phyloP scores from a whole-genome alignment of 2,329 filamentous ascomycete genomes.

The Fusarium sp. region DNA sequence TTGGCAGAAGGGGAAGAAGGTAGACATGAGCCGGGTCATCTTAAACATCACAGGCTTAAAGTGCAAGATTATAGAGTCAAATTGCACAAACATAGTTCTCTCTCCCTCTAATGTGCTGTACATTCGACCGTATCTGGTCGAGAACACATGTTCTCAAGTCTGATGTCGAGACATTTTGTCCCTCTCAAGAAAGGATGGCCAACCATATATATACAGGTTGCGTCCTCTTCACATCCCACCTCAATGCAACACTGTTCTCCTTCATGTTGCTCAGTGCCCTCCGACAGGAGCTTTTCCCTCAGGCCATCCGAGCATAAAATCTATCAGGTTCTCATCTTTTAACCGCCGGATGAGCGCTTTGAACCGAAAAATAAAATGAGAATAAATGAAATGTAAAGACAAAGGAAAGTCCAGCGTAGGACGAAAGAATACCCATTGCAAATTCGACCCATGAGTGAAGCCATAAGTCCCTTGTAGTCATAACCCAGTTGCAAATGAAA shows the following conservation, averaged over 20 bases:
- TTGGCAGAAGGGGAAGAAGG: conserved; percentile 54
- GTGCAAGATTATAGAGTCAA: conserved; percentile 1
- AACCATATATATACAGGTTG: conserved; percentile 51
- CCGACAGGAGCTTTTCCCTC: conserved; percentile 17
- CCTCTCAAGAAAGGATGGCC: conserved; percentile 27
- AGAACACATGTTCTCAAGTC: conserved; percentile 14
- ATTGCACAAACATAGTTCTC: conserved; percentile 17
- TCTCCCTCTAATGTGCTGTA: conserved; percentile 31
- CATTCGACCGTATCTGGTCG: conserved; percentile 24
- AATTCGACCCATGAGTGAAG: conserved; percentile 42
- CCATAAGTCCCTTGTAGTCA: conserved; percentile 46
- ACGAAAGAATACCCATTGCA: conserved; percentile 35
- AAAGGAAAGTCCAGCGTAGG: conserved; percentile 42
- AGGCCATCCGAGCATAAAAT: conserved; percentile 35
- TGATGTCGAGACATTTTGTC: conserved; percentile 33
- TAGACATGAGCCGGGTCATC: neutral
- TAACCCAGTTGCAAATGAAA: conserved; percentile 45
- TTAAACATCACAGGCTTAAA: neutral
- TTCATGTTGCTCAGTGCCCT: conserved; percentile 27
- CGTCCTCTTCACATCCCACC: conserved; percentile 28
- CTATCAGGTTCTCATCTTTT: conserved; percentile 46
- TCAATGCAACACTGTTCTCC: conserved; percentile 22
- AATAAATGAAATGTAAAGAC: conserved; percentile 38
- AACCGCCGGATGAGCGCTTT: conserved; percentile 43
- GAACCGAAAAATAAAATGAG: conserved; percentile 40